These are phyloP conservation scores for Penicillium coprophilum DNA, from an alignment of 495 filamentous ascomycete species.

Conservation along the genomic window DNA sequence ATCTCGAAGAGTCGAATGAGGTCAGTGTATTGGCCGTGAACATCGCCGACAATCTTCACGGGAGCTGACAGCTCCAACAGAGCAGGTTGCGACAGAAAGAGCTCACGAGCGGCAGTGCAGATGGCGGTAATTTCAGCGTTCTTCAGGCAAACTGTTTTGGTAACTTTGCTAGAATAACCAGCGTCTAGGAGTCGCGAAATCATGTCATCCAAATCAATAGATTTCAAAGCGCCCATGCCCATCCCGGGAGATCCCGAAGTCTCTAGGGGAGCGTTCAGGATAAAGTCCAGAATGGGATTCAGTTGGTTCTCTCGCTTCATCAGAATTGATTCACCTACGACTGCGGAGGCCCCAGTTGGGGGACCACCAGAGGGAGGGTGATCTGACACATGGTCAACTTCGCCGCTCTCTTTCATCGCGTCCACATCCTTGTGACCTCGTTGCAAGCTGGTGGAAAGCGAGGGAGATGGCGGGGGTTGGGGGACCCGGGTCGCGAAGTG, in stretches of 20 bases:
- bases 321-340: slow-evolving; percentile 59
- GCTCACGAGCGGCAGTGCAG: slow-evolving; percentile 80
- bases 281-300: slow-evolving; percentile 59
- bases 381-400: slow-evolving; percentile 96
- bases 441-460: slow-evolving; percentile 75
- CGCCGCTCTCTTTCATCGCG: slow-evolving; percentile 78
- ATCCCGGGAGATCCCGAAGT: slow-evolving; percentile 45
- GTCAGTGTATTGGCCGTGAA: slow-evolving; percentile 98
- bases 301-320: slow-evolving; percentile 72
- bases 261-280: slow-evolving; percentile 44
- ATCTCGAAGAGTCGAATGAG: slow-evolving; percentile 98
- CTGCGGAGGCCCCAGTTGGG: slow-evolving; percentile 49
- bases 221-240: slow-evolving; percentile 72
- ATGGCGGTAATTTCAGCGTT: slow-evolving; percentile 96
- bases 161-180: slow-evolving; percentile 93
- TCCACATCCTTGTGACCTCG: slow-evolving; percentile 74
- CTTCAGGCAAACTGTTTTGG: slow-evolving; percentile 94
- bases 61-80: slow-evolving; percentile 91
- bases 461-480: slow-evolving; percentile 85
- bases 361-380: slow-evolving; percentile 69
- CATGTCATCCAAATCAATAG: slow-evolving; percentile 94
- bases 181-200: slow-evolving; percentile 93
- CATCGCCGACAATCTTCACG: slow-evolving; percentile 98
- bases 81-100: slow-evolving; percentile 89
- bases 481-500: slow-evolving; percentile 48